phyloP scores from a whole-genome alignment of 345 rosid genomes.

The Cochlearia excelsa region DNA sequence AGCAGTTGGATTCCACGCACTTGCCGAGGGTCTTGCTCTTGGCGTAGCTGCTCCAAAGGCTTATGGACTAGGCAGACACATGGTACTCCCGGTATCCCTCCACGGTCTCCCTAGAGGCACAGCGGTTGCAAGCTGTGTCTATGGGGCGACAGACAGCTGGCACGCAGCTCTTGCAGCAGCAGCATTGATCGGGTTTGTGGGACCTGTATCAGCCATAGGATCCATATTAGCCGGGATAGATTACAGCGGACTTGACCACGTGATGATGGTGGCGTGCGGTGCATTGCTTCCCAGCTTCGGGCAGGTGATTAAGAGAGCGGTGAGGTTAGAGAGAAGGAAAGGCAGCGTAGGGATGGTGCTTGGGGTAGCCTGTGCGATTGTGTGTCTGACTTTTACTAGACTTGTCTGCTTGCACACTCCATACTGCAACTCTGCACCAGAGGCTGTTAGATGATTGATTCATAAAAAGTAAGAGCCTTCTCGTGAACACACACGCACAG shows the following conservation, averaged over 20 bases:
- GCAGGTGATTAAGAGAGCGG: conserved; percentile 56
- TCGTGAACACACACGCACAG: not conserved
- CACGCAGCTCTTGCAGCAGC: conserved; percentile 85
- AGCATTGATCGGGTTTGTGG: conserved; percentile 80
- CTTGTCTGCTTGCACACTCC: conserved; percentile 94
- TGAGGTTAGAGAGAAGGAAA: conserved; percentile 56
- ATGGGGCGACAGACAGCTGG: conserved; percentile 92
- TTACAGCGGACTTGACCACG: conserved; percentile 90
- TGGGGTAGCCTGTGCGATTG: conserved; percentile 64
- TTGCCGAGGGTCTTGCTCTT: conserved; percentile 95
- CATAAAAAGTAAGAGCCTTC: not conserved
- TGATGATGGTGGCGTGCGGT: conserved; percentile 92
- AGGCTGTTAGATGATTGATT: conserved; percentile 61
- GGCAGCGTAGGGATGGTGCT: conserved; percentile 58
- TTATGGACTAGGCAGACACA: conserved; percentile 87
- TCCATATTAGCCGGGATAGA: conserved; percentile 88
- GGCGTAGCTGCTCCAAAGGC: conserved; percentile 99
- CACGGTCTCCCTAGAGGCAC: conserved; percentile 97
- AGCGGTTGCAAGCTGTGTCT: conserved; percentile 95
- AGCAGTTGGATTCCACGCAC: conserved; percentile 83
- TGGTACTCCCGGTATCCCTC: conserved; percentile 93
- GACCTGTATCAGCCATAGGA: conserved; percentile 87
- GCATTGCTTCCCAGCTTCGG: conserved; percentile 74
- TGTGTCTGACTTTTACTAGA: conserved; percentile 83
- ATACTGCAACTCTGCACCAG: conserved; percentile 97